These are phyloP conservation scores for Leucosporidium creatinivorum DNA, from an alignment of 768 basidiomycete species.

Conservation along the genomic window DNA sequence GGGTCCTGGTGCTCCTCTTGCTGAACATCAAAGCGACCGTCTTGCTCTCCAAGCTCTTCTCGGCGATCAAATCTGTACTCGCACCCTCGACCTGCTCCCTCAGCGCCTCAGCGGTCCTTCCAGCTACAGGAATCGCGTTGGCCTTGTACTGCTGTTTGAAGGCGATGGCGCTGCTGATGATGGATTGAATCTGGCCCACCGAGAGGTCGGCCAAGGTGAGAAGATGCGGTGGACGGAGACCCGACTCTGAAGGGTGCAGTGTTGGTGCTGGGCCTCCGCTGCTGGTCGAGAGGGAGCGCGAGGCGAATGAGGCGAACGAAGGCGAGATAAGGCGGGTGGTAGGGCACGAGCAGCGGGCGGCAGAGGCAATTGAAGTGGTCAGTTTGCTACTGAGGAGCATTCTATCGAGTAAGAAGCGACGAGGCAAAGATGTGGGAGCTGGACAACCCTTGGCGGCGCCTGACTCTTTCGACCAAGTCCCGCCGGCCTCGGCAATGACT, in stretches of 20 bases:
- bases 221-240: constrained; percentile 54
- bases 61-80: neutral
- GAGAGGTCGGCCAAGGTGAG: constrained; percentile 84
- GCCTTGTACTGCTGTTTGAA: constrained; percentile 39
- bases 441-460: too few relatives aligned
- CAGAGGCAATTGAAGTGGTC: too few relatives aligned
- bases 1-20: constrained; percentile 87
- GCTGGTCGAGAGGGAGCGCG: constrained; percentile 20
- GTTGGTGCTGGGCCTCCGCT: constrained; percentile 14
- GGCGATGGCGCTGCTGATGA: constrained; percentile 57
- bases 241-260: constrained; percentile 23
- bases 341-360: too few relatives aligned
- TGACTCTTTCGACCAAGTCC: too few relatives aligned
- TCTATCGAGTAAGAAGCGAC: too few relatives aligned
- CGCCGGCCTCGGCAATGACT: too few relatives aligned
- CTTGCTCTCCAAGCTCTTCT: constrained; percentile 50
- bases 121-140: constrained; percentile 21
- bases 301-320: neutral
- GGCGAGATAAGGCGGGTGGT: too few relatives aligned
- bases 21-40: constrained; percentile 83
- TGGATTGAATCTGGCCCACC: constrained; percentile 60
- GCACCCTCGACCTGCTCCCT: constrained; percentile 10
- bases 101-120: neutral
- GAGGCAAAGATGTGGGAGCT: too few relatives aligned
- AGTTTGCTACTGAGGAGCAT: too few relatives aligned